Percentiles rank a stretch among this genome's conserved stretches.
These are phyloP conservation scores for Sanghuangporus sanghuang DNA, from an alignment of 1,284 basidiomycete species.

Conservation along the genomic window DNA sequence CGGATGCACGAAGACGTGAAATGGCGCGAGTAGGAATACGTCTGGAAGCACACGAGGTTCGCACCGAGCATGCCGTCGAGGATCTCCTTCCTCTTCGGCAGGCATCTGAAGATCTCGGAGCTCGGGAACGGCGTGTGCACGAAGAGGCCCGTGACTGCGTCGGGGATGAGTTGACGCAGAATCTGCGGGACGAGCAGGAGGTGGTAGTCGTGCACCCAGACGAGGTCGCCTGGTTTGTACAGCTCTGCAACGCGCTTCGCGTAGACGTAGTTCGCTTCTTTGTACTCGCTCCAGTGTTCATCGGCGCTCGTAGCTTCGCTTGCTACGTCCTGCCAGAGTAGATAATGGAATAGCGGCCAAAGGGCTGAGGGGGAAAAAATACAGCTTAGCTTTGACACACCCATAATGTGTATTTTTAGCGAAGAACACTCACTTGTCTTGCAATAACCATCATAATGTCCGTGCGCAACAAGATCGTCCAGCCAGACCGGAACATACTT, in stretches of 20 bases:
- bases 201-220: conserved; percentile 93
- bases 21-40: conserved; percentile 95
- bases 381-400: conserved; percentile 32
- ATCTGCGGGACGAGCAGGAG: conserved; percentile 86
- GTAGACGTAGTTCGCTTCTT: conserved; percentile 83
- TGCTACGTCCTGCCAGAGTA: conserved; percentile 94
- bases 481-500: conserved; percentile 90
- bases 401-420: no score
- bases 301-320: conserved; percentile 81
- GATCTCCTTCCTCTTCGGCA: conserved; percentile 88
- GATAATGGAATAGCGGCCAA: conserved; percentile 98
- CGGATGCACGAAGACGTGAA: conserved; percentile 94
- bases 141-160: conserved; percentile 86
- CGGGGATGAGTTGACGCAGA: conserved; percentile 73
- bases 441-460: conserved; percentile 97
- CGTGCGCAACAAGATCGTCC: conserved; percentile 85
- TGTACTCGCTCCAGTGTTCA: conserved; percentile 80
- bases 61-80: conserved; percentile 98
- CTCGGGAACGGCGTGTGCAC: conserved; percentile 97
- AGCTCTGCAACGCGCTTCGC: conserved; percentile 73
- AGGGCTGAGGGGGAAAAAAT: conserved; percentile 38
- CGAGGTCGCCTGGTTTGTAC: conserved; percentile 85
- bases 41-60: conserved; percentile 92
- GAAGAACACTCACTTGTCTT: conserved; percentile 75
- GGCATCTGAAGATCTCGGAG: conserved; percentile 92